A percentile compares a stretch with the other conserved stretches of the same genome.
These are phyloP conservation scores for Erythrophleum ivorense DNA, from an alignment of 331 rosid genomes.

Conservation along the genomic window DNA sequence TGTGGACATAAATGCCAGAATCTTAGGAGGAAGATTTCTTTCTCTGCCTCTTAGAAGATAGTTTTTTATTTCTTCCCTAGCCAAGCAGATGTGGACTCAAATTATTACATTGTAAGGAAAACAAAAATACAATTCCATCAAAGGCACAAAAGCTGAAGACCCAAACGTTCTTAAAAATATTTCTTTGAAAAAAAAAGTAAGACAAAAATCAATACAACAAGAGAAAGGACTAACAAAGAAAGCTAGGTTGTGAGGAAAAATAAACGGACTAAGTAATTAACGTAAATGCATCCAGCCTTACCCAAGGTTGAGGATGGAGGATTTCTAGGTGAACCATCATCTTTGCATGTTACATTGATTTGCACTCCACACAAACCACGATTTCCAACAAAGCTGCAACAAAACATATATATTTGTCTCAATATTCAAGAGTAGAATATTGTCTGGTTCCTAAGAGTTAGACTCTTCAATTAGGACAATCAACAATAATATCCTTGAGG, in stretches of 20 bases:
- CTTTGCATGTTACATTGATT: slow-evolving; percentile 69
- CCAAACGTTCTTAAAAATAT: slow-evolving; percentile 11
- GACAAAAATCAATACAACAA: background rate
- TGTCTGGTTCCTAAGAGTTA: background rate
- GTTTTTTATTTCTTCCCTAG: slow-evolving; percentile 4
- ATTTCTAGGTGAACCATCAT: slow-evolving; percentile 58
- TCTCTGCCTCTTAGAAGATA: background rate
- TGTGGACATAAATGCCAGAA: background rate
- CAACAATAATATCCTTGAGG: slow-evolving; percentile 4
- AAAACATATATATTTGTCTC: slow-evolving; percentile 32
- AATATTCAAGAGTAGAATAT: slow-evolving; percentile 23
- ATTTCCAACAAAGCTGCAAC: slow-evolving; percentile 85
- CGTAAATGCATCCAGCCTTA: slow-evolving; percentile 41
- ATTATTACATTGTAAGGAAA: background rate
- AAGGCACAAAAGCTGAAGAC: slow-evolving; percentile 27
- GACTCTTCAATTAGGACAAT: slow-evolving; percentile 30
- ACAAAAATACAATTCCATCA: background rate
- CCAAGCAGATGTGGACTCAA: slow-evolving; percentile 7
- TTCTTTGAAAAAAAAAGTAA: background rate
- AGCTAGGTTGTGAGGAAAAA: slow-evolving; percentile 15
- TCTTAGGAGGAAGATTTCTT: background rate
- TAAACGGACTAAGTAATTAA: slow-evolving; percentile 27
- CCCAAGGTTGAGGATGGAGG: slow-evolving; percentile 62
- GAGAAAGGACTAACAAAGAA: background rate
- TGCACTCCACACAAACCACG: slow-evolving; percentile 91